Percentiles rank a stretch among this genome's conserved stretches.
Conservation (phyloP, 306 rosid genomes). For the Vachellia collinsii region DNA sequence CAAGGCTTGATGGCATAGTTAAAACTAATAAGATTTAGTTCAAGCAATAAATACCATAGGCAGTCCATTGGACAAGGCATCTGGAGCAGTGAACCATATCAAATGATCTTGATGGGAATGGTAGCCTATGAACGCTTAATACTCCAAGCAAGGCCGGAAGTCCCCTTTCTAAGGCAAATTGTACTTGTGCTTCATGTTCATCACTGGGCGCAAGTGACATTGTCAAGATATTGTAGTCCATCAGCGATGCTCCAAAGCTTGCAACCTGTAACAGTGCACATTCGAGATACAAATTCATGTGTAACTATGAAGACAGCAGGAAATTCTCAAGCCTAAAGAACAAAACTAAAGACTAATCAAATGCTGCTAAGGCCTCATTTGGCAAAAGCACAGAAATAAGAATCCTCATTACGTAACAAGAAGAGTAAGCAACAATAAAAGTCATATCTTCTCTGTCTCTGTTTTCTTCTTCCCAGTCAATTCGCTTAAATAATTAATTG, state of each 20-base stretch:
- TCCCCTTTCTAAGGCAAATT: slow-evolving; percentile 68
- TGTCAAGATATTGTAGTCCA: slow-evolving; percentile 53
- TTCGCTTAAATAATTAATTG: neutral
- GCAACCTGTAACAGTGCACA: slow-evolving; percentile 52
- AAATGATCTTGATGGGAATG: slow-evolving; percentile 65
- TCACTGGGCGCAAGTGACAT: slow-evolving; percentile 68
- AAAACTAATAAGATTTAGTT: slow-evolving; percentile 19
- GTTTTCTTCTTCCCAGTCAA: slow-evolving; percentile 30
- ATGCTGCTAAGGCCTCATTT: neutral
- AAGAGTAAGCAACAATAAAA: neutral
- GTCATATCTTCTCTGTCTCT: slow-evolving; percentile 7
- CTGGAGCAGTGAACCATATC: slow-evolving; percentile 73
- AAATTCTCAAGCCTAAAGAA: neutral
- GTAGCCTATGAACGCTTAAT: slow-evolving; percentile 52
- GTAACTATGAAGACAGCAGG: neutral
- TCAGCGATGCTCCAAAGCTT: slow-evolving; percentile 61
- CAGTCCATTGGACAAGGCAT: slow-evolving; percentile 64
- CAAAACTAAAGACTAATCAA: neutral
- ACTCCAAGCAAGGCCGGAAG: slow-evolving; percentile 71
- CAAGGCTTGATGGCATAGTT: neutral
- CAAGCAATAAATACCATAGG: slow-evolving; percentile 48
- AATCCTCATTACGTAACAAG: neutral
- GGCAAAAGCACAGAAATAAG: slow-evolving; percentile 5
- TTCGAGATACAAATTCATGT: neutral
- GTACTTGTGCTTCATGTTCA: slow-evolving; percentile 59